A percentile compares a stretch with the other conserved stretches of the same genome.
Conservation (phyloP, 192 early-diverging fungal genomes). For the Powellomyces hirtus region DNA sequence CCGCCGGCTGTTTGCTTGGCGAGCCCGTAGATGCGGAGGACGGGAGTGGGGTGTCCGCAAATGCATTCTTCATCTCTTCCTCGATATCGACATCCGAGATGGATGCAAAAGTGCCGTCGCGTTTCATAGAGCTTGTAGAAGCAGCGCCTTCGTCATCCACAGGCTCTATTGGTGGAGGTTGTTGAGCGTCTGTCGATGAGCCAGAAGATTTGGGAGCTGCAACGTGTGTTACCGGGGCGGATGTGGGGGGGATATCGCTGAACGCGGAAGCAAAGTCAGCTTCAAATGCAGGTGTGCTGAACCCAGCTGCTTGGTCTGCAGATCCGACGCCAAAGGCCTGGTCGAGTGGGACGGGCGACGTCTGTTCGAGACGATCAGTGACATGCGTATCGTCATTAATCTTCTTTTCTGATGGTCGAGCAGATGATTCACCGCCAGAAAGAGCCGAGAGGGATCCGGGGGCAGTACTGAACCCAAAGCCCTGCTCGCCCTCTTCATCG, state of each 20-base stretch:
- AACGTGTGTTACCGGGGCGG: too few species aligned
- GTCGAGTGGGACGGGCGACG: neutral
- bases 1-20: neutral
- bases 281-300: neutral
- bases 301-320: neutral
- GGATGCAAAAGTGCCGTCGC: neutral
- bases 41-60: neutral
- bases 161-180: neutral
- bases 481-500: neutral
- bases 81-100: conserved; percentile 18
- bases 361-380: neutral
- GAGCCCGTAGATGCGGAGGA: neutral
- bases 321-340: neutral
- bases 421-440: neutral
- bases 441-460: neutral
- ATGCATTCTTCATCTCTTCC: conserved; percentile 25
- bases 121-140: neutral
- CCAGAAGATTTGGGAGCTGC: neutral
- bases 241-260: neutral
- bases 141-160: neutral
- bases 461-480: neutral
- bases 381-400: neutral
- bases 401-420: too few species aligned
- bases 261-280: neutral
- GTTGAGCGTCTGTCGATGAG: neutral